A percentile compares a stretch with the other conserved stretches of the same genome.
Evolutionary conservation across 352 stramenopile species (phyloP).

Genomic region (Pilasporangium apinafurcum): DNA sequence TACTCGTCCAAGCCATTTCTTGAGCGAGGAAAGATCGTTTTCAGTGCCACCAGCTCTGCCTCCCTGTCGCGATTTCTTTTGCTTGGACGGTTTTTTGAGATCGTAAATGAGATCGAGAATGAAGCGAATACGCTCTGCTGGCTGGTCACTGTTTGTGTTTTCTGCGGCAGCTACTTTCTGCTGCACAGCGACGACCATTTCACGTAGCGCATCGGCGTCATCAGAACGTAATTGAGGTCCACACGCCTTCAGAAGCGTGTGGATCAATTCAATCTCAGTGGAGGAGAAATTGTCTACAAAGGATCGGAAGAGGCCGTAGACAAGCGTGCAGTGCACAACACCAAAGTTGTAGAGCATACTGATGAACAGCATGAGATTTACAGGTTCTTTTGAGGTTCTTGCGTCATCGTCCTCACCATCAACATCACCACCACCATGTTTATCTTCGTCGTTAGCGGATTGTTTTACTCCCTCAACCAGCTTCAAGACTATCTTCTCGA

Average conservation of each 20-base stretch:
- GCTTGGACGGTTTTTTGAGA: constrained; percentile 94
- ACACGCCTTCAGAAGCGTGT: constrained; percentile 77
- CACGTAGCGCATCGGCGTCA: constrained; percentile 74
- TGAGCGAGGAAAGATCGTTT: constrained; percentile 76
- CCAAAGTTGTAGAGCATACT: constrained; percentile 89
- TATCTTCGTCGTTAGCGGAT: constrained; percentile 17
- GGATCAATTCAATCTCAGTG: constrained; percentile 83
- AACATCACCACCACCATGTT: neutral
- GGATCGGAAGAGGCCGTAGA: constrained; percentile 88
- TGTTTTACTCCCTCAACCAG: constrained; percentile 36
- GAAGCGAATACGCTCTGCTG: constrained; percentile 66
- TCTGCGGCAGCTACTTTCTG: constrained; percentile 49
- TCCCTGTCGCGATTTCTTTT: constrained; percentile 61
- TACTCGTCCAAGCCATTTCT: constrained; percentile 93
- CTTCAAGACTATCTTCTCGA: constrained; percentile 68
- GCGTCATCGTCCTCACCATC: constrained; percentile 18
- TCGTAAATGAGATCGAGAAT: constrained; percentile 96
- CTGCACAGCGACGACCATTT: constrained; percentile 83
- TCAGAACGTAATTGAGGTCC: constrained; percentile 80
- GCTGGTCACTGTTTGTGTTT: constrained; percentile 14
- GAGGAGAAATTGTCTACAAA: constrained; percentile 71
- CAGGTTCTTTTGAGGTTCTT: constrained; percentile 47
- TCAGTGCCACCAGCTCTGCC: constrained; percentile 22
- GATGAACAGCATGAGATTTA: constrained; percentile 85
- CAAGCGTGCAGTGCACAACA: constrained; percentile 81